These are phyloP conservation scores for Aspergillus sp. DNA, from an alignment of 2,329 filamentous ascomycete genomes.

Conservation along the genomic window DNA sequence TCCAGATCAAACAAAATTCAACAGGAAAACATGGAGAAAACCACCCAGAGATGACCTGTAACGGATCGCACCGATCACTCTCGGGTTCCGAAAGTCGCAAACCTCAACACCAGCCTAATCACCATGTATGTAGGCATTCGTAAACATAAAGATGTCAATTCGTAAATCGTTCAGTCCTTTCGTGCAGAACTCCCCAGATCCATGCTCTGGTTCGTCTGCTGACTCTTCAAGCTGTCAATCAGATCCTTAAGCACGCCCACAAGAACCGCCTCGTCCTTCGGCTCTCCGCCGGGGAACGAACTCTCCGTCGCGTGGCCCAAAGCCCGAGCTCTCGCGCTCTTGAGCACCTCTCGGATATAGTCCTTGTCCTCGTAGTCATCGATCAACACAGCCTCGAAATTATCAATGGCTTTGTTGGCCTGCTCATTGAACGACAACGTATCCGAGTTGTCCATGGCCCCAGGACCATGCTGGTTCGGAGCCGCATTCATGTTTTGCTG, in stretches of 20 bases:
- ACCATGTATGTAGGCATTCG: slow-evolving; percentile 9
- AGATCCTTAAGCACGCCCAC: slow-evolving; percentile 40
- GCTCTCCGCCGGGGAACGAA: slow-evolving; percentile 44
- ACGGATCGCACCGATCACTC: not conserved
- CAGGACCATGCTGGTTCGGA: slow-evolving; percentile 18
- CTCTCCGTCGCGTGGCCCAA: slow-evolving; percentile 40
- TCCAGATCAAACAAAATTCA: not conserved
- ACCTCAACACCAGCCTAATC: slow-evolving; percentile 12
- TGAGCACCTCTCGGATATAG: slow-evolving; percentile 44
- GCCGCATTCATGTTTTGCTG: slow-evolving; percentile 16
- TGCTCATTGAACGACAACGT: slow-evolving; percentile 39
- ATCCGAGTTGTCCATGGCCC: slow-evolving; percentile 24
- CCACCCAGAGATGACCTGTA: slow-evolving; percentile 3
- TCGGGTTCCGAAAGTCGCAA: not conserved
- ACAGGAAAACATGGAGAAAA: slow-evolving; percentile 16
- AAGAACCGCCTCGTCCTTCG: slow-evolving; percentile 44
- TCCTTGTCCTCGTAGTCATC: slow-evolving; percentile 47
- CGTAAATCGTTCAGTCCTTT: slow-evolving; percentile 16
- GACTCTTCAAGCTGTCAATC: slow-evolving; percentile 39
- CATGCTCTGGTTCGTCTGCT: slow-evolving; percentile 15
- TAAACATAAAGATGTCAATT: slow-evolving; percentile 14
- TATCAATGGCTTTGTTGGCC: slow-evolving; percentile 45
- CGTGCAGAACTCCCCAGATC: not conserved
- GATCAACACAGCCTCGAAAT: slow-evolving; percentile 45
- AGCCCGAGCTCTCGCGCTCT: slow-evolving; percentile 42